Percentiles rank a stretch among this genome's conserved stretches.
phyloP scores from a whole-genome alignment of 805 yeast species.

The Candida tammaniensis region DNA sequence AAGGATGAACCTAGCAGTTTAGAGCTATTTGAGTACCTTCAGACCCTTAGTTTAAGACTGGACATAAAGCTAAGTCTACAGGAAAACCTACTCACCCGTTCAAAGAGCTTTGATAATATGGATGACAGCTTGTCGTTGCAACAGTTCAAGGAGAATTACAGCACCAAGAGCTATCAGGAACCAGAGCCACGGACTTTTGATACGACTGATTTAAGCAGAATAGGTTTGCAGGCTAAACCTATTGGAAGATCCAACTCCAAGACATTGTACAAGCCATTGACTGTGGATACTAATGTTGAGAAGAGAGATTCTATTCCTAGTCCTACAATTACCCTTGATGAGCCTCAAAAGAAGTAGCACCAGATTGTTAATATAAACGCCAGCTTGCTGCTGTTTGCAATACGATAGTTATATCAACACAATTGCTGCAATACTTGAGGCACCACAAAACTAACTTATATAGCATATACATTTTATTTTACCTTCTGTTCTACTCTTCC shows the following conservation, averaged over 20 bases:
- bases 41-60: conserved; percentile 8
- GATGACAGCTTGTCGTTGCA: conserved; percentile 21
- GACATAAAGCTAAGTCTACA: conserved; percentile 31
- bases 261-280: conserved; percentile 36
- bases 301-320: conserved; percentile 4
- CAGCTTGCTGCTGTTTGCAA: too few relatives aligned
- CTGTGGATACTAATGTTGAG: conserved; percentile 17
- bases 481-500: too few relatives aligned
- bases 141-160: conserved; percentile 22
- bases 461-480: too few relatives aligned
- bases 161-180: conserved; percentile 23
- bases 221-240: conserved; percentile 21
- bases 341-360: conserved; percentile 16
- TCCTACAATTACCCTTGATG: conserved; percentile 42
- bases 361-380: too few relatives aligned
- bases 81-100: conserved; percentile 35
- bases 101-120: conserved; percentile 23
- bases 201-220: conserved; percentile 25
- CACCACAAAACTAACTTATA: too few relatives aligned
- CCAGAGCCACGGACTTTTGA: conserved; percentile 35
- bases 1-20: conserved; percentile 26
- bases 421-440: too few relatives aligned
- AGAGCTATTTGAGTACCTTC: conserved; percentile 21
- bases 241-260: conserved; percentile 25
- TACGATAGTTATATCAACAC: too few relatives aligned